Evolutionary conservation across 139 green algal genomes (phyloP), one percentile per base, ranked within the genome.

Genomic region (Parachlorella kessleri): DNA sequence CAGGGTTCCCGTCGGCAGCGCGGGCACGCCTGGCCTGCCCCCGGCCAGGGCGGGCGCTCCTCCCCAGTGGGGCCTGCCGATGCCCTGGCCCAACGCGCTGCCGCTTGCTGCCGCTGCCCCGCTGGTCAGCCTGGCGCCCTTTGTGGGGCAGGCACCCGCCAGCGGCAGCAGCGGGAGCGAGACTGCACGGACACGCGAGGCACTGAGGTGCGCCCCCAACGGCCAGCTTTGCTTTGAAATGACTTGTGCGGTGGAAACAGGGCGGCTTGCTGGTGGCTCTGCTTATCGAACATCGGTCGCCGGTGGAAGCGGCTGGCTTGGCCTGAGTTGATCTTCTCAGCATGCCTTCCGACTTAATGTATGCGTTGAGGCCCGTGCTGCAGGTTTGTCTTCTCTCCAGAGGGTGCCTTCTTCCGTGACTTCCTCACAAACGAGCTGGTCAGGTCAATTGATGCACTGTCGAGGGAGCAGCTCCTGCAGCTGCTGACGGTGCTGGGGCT

Each of bases 401-500:
- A 98, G 78, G 96, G 96, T 74, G 59, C 66, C 24, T 95, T 98
- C 79, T 99, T 99, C 91, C 85, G 97, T 14, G 88, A 96, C 26
- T 98, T 99, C 79, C 73, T 99, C 30, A 82, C 97, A 48, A 95
- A 99, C 48, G 97, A 99, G 92, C 21, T 97, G 32, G 96, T 98
- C 36, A 97, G 96, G 83, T 86, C 77, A 73, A 93, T 99, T 32
- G 97, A 99, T 78, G 97, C 96, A 2, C 73, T 99, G 32, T 92
- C 83, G 4, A 59, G 96, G 0, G 88, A 96, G 66, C 93, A 98
- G 84, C 73, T 96, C 73, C 55, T 73, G 18, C 40, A 81, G 71
- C 84, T 91, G 42, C 73, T 89, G 10, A 35, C 39, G 10, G 8
- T 39, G 79, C 70, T 85, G 24, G 80, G 80, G 30, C 83, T 93